Percentiles rank a stretch among this genome's conserved stretches.
phyloP scores from a whole-genome alignment of 108 stramenopile species.

The Discostella pseudostelligera region DNA sequence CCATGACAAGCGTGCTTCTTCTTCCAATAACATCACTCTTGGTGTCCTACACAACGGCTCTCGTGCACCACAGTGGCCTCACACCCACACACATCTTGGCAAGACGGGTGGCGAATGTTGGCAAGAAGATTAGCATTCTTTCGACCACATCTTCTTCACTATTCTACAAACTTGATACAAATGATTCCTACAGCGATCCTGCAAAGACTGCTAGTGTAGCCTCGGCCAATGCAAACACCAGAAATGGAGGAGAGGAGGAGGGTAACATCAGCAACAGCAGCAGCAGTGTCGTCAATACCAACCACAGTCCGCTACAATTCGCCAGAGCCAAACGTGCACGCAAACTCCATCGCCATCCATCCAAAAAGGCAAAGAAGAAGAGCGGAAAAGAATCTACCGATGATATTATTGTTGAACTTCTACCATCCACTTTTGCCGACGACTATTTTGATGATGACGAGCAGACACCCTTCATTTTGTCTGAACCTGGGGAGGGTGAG shows the following conservation, averaged over 20 bases:
- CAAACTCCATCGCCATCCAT: neutral
- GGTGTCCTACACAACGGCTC: too few species aligned
- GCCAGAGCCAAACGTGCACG: neutral
- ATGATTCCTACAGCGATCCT: neutral
- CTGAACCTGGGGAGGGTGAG: slow-evolving; percentile 8
- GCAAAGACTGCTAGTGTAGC: too few species aligned
- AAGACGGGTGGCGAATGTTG: neutral
- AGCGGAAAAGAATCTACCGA: too few species aligned
- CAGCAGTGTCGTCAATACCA: too few species aligned
- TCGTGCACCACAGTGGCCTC: neutral
- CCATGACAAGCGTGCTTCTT: too few species aligned
- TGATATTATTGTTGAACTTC: slow-evolving; percentile 17
- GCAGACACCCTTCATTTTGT: slow-evolving; percentile 3
- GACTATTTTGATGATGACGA: neutral
- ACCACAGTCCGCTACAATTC: too few species aligned
- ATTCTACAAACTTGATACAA: neutral
- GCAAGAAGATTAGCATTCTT: neutral
- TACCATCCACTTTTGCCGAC: slow-evolving; percentile 19
- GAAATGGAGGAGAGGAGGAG: too few species aligned
- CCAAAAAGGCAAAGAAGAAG: neutral
- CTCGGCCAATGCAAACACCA: too few species aligned
- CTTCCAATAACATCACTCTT: too few species aligned
- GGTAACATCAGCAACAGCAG: too few species aligned
- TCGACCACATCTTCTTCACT: neutral
- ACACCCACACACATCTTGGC: neutral